Conservation (phyloP, 139 green algal genomes). For the Desmodesmus armatus region DNA sequence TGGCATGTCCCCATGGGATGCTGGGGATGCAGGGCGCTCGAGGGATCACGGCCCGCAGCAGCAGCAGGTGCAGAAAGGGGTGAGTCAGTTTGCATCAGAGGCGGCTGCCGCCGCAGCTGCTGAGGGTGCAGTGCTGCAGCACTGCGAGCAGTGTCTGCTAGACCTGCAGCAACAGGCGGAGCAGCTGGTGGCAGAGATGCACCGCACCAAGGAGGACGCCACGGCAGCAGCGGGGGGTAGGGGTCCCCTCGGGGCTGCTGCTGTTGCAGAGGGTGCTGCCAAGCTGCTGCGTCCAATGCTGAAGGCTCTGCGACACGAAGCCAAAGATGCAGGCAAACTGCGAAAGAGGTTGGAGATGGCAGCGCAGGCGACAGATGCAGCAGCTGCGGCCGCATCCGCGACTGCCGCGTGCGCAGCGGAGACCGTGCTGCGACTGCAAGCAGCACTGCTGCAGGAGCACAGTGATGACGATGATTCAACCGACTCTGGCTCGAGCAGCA, state of each 20-base stretch:
- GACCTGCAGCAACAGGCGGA: conserved; percentile 16
- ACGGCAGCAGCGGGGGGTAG: conserved; percentile 4
- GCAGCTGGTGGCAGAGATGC: not conserved
- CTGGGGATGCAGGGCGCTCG: not conserved
- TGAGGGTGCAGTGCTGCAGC: not conserved
- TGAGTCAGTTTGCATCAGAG: not conserved
- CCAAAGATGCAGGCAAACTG: not conserved
- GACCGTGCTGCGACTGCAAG: not conserved
- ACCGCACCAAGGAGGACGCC: conserved; percentile 4
- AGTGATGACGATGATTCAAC: too few relatives aligned
- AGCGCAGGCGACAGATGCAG: not conserved
- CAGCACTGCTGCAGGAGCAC: not conserved
- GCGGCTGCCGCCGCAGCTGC: not conserved
- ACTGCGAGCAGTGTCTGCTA: not conserved
- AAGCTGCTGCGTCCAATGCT: conserved; percentile 1
- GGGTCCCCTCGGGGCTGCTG: not conserved
- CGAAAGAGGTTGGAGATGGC: not conserved
- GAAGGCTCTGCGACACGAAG: not conserved
- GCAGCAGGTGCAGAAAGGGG: conserved; percentile 3
- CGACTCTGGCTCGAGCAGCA: not conserved
- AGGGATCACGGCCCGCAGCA: too few relatives aligned
- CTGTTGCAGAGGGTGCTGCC: conserved; percentile 13
- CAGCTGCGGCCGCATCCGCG: not conserved
- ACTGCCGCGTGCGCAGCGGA: too few relatives aligned
- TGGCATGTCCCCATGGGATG: not conserved